Conservation (phyloP, 2,329 filamentous ascomycete genomes). For the Verticillium klebahnii region DNA sequence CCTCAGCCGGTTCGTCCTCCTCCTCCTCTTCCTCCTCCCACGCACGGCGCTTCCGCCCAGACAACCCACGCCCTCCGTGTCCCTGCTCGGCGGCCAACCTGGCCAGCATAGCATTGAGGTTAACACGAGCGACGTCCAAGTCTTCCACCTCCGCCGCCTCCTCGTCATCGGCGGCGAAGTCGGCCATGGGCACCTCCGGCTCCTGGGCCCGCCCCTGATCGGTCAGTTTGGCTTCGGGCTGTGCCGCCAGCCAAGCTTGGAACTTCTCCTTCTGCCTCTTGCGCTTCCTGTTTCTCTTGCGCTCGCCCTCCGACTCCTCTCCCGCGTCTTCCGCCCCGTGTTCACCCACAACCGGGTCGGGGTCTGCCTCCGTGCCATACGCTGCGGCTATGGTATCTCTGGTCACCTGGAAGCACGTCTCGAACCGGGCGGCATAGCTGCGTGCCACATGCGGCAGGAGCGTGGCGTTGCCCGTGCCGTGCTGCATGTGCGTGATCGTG, state of each 20-base stretch:
- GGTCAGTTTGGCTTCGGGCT: neutral
- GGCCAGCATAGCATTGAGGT: neutral
- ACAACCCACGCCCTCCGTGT: neutral
- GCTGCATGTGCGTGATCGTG: neutral
- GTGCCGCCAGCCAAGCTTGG: neutral
- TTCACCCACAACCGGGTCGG: neutral
- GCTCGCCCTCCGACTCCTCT: conserved; percentile 1
- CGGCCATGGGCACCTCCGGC: neutral
- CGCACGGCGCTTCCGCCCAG: neutral
- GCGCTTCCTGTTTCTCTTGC: neutral
- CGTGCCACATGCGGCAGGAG: neutral
- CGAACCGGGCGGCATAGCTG: neutral
- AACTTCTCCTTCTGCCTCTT: neutral
- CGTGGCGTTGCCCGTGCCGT: neutral
- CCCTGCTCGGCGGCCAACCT: neutral
- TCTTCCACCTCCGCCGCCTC: neutral
- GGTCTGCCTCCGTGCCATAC: neutral
- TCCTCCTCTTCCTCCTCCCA: neutral
- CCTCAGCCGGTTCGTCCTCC: neutral
- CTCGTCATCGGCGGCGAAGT: neutral
- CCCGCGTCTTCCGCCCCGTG: neutral
- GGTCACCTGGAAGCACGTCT: neutral
- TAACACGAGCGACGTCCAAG: neutral
- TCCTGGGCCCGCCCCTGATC: neutral
- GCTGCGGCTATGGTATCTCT: neutral